Percentiles rank a stretch among this genome's conserved stretches.
Conservation (phyloP, 768 basidiomycete species). For the Russula emetica region DNA sequence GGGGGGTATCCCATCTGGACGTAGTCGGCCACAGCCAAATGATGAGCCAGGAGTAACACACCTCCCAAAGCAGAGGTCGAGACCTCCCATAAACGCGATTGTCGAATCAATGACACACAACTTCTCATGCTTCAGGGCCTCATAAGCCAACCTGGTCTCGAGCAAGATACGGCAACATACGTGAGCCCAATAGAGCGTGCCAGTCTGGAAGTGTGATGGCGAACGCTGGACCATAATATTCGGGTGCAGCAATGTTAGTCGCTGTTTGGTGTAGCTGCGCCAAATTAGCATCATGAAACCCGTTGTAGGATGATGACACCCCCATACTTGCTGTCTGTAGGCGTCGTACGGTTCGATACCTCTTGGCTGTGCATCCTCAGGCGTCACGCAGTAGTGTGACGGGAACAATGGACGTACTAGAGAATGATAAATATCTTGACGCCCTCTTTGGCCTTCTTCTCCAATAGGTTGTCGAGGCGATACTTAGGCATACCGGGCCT, state of each 20-base stretch:
- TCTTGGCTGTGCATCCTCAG: constrained; percentile 61
- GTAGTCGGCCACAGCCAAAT: constrained; percentile 9
- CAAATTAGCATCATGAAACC: neutral
- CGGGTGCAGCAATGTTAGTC: constrained; percentile 70
- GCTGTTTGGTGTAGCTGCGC: constrained; percentile 79
- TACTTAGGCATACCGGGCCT: constrained; percentile 82
- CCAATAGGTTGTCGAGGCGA: constrained; percentile 78
- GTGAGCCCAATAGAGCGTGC: constrained; percentile 98
- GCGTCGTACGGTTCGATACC: constrained; percentile 92
- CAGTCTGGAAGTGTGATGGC: constrained; percentile 95
- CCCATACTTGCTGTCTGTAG: constrained; percentile 83
- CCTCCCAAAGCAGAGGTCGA: constrained; percentile 92
- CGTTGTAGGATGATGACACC: neutral
- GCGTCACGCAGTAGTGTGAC: neutral
- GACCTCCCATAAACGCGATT: constrained; percentile 96
- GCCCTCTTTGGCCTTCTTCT: constrained; percentile 90
- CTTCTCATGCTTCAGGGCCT: constrained; percentile 78
- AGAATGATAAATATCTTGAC: constrained; percentile 95
- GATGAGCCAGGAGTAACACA: constrained; percentile 30
- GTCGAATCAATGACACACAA: constrained; percentile 95
- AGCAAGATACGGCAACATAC: constrained; percentile 42
- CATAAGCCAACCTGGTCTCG: constrained; percentile 7
- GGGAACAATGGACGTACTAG: constrained; percentile 52
- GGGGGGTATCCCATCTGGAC: constrained; percentile 89
- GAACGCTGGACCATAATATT: constrained; percentile 97